These are phyloP conservation scores for Fusarium oxysporum DNA, from an alignment of 2,329 filamentous ascomycete species.

Conservation along the genomic window DNA sequence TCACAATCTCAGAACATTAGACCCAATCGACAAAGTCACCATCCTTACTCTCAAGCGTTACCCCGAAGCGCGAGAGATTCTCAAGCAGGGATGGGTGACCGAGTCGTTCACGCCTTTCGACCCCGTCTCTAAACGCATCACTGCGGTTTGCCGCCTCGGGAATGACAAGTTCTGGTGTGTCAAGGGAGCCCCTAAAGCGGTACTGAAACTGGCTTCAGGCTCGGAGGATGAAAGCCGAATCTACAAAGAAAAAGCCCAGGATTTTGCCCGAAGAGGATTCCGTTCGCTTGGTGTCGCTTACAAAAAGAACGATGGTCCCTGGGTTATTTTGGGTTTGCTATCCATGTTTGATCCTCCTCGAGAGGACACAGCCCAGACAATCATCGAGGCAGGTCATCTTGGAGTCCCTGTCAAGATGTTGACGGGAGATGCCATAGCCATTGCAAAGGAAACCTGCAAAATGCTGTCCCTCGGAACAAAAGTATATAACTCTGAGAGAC, in stretches of 20 bases:
- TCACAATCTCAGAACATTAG: constrained; percentile 1
- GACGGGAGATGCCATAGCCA: constrained; percentile 26
- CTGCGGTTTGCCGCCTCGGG: constrained; percentile 19
- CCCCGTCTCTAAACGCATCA: constrained; percentile 26
- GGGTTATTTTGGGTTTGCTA: constrained; percentile 16
- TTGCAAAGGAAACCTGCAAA: constrained; percentile 31
- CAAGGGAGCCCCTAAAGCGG: constrained; percentile 19
- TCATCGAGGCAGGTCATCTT: constrained; percentile 22
- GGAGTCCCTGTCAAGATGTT: constrained; percentile 29
- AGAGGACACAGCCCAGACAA: constrained; percentile 20
- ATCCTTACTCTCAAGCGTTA: constrained; percentile 32
- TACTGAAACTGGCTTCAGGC: constrained; percentile 13
- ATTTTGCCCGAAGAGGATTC: constrained; percentile 27
- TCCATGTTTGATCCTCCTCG: constrained; percentile 32
- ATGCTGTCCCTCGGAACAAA: constrained; percentile 25
- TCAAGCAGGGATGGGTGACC: constrained; percentile 20
- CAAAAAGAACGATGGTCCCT: constrained; percentile 30
- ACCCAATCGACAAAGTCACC: constrained; percentile 30
- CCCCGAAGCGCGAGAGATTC: constrained; percentile 24
- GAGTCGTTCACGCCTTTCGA: constrained; percentile 26
- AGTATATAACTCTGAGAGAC: constrained; percentile 20
- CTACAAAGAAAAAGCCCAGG: constrained; percentile 26
- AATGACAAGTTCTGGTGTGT: constrained; percentile 1
- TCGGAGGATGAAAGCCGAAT: constrained; percentile 8
- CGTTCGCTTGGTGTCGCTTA: constrained; percentile 29